Evolutionary conservation across 768 basidiomycete species (phyloP), one percentile per base, ranked within the genome.

Genomic region (Sarcodon sp.): DNA sequence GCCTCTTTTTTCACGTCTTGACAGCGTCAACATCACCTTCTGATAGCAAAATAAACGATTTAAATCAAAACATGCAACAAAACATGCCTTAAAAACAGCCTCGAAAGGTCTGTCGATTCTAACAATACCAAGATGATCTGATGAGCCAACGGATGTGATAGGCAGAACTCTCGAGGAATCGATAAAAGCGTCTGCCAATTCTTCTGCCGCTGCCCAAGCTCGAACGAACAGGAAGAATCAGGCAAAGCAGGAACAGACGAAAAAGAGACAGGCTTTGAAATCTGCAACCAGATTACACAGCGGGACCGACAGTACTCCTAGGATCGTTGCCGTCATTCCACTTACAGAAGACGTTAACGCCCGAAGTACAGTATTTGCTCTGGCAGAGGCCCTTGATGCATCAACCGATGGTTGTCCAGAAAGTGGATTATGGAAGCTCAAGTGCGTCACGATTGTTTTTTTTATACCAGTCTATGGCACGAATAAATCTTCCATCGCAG

Each of bases 21-120:
- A 33, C 15, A 4, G 45, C 43, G 35, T 15, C 33, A 35, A 18
- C 43, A 45, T 46, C 16, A 47, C 47, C 32, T 35, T 44, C 46
- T 41, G 15, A 12, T 53, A 92, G 88, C 69, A 79, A 72, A 96
- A 98, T 66, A 98, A 98, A 64, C 55, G 75, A 1, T 97, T 87
- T 72, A 97, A 97, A 66, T 89, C 89, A 2, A 87, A 81, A 61
- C 87, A 92, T 69, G 77, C 90, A 2, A 77, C 87, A 10, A 96
- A 96, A 66, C 79, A 84, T 1, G 71, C 85, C 0, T 57, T 96
- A 35, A 91, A 86, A 64, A 87, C 88, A 41, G 75, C 76, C 38
- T 80, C 88, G 33, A 94, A 94, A 71, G 92, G 91, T 80, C 13
- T 18, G 37, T 43, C 21, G 39, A 15, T 31, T 3, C 10, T 18